Base-by-base conservation (phyloP, 371 early-diverging fungal genomes). In the Mortierella sp. region DNA sequence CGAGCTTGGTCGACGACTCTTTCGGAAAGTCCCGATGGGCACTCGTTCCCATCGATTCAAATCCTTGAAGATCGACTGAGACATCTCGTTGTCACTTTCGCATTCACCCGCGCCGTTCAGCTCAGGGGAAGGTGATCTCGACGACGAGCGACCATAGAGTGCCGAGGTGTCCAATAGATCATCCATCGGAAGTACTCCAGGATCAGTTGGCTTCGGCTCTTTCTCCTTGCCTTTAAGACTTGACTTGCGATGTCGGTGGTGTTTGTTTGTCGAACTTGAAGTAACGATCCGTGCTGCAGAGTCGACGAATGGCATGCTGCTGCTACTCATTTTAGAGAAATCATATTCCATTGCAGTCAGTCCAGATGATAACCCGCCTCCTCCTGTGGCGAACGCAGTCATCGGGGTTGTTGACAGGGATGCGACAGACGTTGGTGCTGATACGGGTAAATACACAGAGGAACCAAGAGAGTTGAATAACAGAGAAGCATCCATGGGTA, bases 31-130 rank as follows among this genome's bases (percentile, higher is more conserved):
- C 47, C 88, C 85, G 50, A 88, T 88, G 11, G 88, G 88, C 11
- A 86, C 84, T 27, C 86, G 83, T 42, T 88, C 82, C 88, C 88
- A 88, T 28, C 86, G 84, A 60, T 83, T 81, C 43, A 87, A 51
- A 32, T 87, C 88, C 66, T 82, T 80, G 8, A 81, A 79, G 37
- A 81, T 76, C 19, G 81, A 72, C 52, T 80, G 73, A 32, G 81
- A 80, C 48, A 66, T 68, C 30, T 64, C 76, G 27, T 68, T 71
- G n/a, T 79, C 82, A 9, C 42, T 46, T 2, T 34, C 55, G 19
- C 48, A 62, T 14, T 52, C 58, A 4, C 39, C 61, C 9, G 32
- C 37, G 11, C 24, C 60, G 11, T 52, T 7, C 4, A 72, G 57
- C 19, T 81, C 82, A 15, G 85, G 86, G 9, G 86, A 84, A 2